Conservation (phyloP, 108 stramenopile genomes). For the Seminavis robusta region DNA sequence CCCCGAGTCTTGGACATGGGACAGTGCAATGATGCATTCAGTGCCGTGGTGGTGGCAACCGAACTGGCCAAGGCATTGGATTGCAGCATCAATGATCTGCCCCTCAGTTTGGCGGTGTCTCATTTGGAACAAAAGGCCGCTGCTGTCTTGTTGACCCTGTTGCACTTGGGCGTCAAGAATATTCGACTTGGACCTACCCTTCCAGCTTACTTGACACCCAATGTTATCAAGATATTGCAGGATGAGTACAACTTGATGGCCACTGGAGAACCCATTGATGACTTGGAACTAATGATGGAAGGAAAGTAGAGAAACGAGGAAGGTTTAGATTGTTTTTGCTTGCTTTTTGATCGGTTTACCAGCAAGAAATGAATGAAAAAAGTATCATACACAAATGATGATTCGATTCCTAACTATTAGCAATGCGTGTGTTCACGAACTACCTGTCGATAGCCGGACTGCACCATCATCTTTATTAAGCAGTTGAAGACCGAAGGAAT, state of each 20-base stretch:
- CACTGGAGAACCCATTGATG: conserved; percentile 48
- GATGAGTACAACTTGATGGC: conserved; percentile 71
- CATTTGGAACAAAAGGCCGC: conserved; percentile 89
- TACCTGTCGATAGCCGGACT: no score
- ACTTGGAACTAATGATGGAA: conserved; percentile 57
- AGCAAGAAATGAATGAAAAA: no score
- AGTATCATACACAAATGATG: no score
- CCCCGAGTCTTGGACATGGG: conserved; percentile 85
- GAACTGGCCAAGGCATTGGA: conserved; percentile 78
- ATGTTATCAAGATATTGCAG: conserved; percentile 53
- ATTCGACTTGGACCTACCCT: conserved; percentile 75
- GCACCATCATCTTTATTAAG: no score
- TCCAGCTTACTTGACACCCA: conserved; percentile 71
- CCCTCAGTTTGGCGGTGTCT: conserved; percentile 40
- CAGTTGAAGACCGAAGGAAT: no score
- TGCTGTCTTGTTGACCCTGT: conserved; percentile 73
- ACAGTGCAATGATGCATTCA: conserved; percentile 83
- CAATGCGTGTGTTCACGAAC: no score
- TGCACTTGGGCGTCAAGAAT: conserved; percentile 76
- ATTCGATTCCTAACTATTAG: no score
- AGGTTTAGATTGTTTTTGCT: no score
- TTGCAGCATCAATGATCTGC: conserved; percentile 75
- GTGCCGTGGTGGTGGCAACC: conserved; percentile 74
- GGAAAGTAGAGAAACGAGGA: conserved; percentile 41
- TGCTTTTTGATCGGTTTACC: no score